Percentiles rank a stretch among this genome's conserved stretches.
Conservation (phyloP, 495 filamentous ascomycete genomes). For the Xylaria grammica region DNA sequence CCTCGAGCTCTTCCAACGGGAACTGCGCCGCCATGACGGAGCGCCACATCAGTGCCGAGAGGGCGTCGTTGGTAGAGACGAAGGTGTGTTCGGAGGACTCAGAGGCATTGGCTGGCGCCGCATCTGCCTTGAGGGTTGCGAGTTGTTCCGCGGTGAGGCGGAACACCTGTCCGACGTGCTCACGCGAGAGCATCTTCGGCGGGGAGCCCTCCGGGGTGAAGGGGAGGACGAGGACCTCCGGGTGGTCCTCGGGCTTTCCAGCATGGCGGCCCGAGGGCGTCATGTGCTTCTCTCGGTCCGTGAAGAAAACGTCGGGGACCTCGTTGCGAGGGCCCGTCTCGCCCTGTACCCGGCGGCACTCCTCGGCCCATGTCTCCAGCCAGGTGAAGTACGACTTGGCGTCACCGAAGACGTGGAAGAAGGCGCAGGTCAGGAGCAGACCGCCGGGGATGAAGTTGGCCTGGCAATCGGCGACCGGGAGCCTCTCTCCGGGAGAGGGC, state of each 20-base stretch:
- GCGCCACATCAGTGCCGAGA: constrained; percentile 48
- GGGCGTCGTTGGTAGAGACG: constrained; percentile 49
- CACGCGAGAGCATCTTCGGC: constrained; percentile 38
- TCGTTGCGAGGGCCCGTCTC: constrained; percentile 23
- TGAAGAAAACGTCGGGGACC: constrained; percentile 29
- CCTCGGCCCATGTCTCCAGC: constrained; percentile 45
- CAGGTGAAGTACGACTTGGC: constrained; percentile 38
- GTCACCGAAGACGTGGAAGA: constrained; percentile 44
- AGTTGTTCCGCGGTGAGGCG: constrained; percentile 40
- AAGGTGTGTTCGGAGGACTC: constrained; percentile 32
- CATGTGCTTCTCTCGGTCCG: constrained; percentile 37
- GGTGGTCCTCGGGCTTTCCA: constrained; percentile 39
- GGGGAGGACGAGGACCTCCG: constrained; percentile 39
- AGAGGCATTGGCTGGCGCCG: constrained; percentile 37
- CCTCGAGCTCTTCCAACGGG: constrained; percentile 36
- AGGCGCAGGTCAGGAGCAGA: constrained; percentile 31
- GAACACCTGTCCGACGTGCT: constrained; percentile 40
- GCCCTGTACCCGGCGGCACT: constrained; percentile 41
- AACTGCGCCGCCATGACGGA: constrained; percentile 44
- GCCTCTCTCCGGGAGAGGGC: constrained; percentile 36
- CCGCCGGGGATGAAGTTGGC: constrained; percentile 44
- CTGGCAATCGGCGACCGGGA: constrained; percentile 39
- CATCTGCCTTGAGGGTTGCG: constrained; percentile 38
- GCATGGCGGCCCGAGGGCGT: constrained; percentile 33
- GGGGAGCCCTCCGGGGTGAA: constrained; percentile 39